Evolutionary conservation across 2,329 filamentous ascomycete species (phyloP), one percentile per base, ranked within the genome.

Genomic region (Talaromyces piceae): DNA sequence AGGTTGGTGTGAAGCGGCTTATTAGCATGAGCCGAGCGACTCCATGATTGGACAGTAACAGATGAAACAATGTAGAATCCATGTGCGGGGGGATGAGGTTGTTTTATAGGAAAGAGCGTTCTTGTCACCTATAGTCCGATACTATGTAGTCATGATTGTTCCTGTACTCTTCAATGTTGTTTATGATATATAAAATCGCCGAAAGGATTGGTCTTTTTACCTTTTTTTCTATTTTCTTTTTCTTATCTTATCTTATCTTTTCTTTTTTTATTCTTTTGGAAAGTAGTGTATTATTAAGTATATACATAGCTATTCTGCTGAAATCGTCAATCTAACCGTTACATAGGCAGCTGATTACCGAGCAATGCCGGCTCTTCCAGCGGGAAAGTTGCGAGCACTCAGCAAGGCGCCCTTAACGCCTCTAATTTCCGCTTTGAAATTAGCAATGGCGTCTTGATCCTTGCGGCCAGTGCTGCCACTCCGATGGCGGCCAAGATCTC

Each of bases 1-100:
- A 87, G 84, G 82, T 86, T 59, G 86, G 86, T 63, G 80, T 90
- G 41, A 90, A 89, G 71, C 79, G 86, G 58, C 73, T 90, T 62
- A 81, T 89, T 61, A 84, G 81, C 67, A 89, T 90, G 86, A 88
- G 86, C 73, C 84, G 84, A 69, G 84, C 81, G 28, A 88, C 86
- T 7, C 81, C 84, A 54, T 84, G 61, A 66, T 49, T 45, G 27
- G 25, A 25, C 12, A 49, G 49, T 30, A 51, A 51, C 12, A 26
- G 26, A 28, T 22, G 4, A 43, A 30, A 20, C 18, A 20, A 28
- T 46, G 45, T 48, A 48, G 18, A 51, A 25, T 20, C 44, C 41
- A 18, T 27, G 13, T 28, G 16, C 20, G 23, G 20, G n/a, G 20
- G 39, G 39, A 23, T 45, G 13, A 45, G 13, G 25, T 45, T 45